Evolutionary conservation across 164 flowering plant genomes (phyloP).

Genomic region (Macadamia tetraphylla): DNA sequence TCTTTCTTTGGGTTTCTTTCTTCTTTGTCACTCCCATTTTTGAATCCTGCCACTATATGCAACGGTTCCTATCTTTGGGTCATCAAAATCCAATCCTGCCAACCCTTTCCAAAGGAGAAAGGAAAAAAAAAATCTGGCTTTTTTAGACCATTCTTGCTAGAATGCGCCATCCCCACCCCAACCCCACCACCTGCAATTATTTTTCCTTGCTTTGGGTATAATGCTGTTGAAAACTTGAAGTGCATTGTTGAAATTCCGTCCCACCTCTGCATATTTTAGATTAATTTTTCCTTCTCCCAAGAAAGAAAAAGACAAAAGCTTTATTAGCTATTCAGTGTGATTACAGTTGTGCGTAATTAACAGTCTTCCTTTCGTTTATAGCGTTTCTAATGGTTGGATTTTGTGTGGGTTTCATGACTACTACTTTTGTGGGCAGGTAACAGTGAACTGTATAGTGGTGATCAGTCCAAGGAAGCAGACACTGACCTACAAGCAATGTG

Average conservation of each 20-base stretch:
- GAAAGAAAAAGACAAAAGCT: not conserved
- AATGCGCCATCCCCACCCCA: too few relatives aligned
- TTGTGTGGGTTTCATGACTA: not conserved
- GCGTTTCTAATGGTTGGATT: not conserved
- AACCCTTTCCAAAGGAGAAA: too few relatives aligned
- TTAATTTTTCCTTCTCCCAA: too few relatives aligned
- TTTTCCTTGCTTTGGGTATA: not conserved
- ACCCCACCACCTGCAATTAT: too few relatives aligned
- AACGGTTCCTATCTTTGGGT: too few relatives aligned
- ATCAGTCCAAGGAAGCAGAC: constrained; percentile 88
- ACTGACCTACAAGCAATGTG: constrained; percentile 88
- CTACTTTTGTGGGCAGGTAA: constrained; percentile 40
- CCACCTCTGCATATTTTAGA: not conserved
- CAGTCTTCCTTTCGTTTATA: too few relatives aligned
- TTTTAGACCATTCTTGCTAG: constrained; percentile 6
- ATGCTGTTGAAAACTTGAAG: too few relatives aligned
- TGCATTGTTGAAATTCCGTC: not conserved
- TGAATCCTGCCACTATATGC: too few relatives aligned
- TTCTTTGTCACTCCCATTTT: too few relatives aligned
- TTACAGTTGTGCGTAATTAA: too few relatives aligned
- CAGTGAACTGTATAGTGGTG: constrained; percentile 82
- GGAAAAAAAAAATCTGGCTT: too few relatives aligned
- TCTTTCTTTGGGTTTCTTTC: too few relatives aligned
- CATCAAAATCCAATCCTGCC: not conserved
- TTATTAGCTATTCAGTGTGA: not conserved